Conservation (phyloP, 2,329 filamentous ascomycete species). For the Fusarium sarcochroum region DNA sequence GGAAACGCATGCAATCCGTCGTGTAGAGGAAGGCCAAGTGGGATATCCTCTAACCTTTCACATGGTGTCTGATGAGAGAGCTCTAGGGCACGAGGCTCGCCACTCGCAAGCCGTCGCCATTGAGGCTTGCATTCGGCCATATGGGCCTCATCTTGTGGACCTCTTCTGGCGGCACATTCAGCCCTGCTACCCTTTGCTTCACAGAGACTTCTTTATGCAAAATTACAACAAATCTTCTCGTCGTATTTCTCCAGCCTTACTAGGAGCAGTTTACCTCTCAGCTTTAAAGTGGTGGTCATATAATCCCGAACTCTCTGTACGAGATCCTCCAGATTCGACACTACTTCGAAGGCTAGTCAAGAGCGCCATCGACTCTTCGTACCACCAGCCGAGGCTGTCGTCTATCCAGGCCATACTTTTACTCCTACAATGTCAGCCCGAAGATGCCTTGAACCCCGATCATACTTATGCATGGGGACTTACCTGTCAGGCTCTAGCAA, state of each 20-base stretch:
- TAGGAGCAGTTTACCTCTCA: constrained; percentile 69
- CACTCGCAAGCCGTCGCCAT: constrained; percentile 58
- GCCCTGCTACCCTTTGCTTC: constrained; percentile 66
- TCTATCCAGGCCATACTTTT: constrained; percentile 50
- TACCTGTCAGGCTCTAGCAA: constrained; percentile 62
- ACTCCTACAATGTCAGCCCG: constrained; percentile 49
- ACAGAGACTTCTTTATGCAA: constrained; percentile 68
- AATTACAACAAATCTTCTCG: constrained; percentile 65
- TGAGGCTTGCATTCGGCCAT: constrained; percentile 69
- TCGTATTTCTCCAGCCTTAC: constrained; percentile 65
- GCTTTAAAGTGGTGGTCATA: constrained; percentile 70
- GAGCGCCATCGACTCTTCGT: constrained; percentile 47
- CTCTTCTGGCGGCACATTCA: constrained; percentile 72
- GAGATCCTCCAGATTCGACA: constrained; percentile 43
- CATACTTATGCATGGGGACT: constrained; percentile 55
- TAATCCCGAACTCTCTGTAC: constrained; percentile 51
- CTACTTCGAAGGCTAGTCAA: constrained; percentile 45
- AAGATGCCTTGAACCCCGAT: constrained; percentile 54
- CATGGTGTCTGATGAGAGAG: constrained; percentile 50
- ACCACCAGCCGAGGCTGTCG: constrained; percentile 51
- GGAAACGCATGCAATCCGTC: constrained; percentile 72
- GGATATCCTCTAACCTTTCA: constrained; percentile 53
- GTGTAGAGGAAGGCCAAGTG: constrained; percentile 57
- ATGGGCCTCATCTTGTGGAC: constrained; percentile 71
- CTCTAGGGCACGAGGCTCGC: constrained; percentile 46